Evolutionary conservation across 2,329 filamentous ascomycete species (phyloP).

Genomic region (Nothophoma quercina): DNA sequence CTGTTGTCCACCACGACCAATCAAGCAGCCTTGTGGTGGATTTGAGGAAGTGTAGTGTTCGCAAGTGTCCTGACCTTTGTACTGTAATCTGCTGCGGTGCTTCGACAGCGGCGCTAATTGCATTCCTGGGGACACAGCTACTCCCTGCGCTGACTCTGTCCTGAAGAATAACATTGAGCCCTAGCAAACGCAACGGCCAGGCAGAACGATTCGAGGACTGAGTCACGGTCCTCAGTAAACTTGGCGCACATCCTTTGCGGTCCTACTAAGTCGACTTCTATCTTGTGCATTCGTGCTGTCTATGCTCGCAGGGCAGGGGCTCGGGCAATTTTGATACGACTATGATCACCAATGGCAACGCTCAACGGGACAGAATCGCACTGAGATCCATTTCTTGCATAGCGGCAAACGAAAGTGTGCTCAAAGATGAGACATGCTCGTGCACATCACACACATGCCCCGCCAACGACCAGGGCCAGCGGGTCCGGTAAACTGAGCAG

Average conservation of each 20-base stretch:
- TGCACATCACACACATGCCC: slow-evolving; percentile 26
- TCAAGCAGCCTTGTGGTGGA: too few species aligned
- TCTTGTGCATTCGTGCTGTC: neutral
- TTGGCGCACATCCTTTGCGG: too few species aligned
- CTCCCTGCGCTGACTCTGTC: neutral
- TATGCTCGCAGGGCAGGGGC: neutral
- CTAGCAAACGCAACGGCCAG: neutral
- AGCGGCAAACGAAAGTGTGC: slow-evolving; percentile 1
- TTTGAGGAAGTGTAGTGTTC: too few species aligned
- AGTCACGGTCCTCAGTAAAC: too few species aligned
- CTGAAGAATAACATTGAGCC: neutral
- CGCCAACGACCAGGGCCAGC: slow-evolving; percentile 10
- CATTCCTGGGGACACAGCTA: neutral
- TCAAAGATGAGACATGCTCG: slow-evolving; percentile 15
- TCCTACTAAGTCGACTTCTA: too few species aligned
- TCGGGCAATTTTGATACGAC: neutral
- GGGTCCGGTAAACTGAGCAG: slow-evolving; percentile 14
- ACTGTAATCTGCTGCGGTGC: neutral
- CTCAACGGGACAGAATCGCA: neutral
- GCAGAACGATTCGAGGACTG: neutral
- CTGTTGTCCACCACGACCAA: too few species aligned
- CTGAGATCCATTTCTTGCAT: neutral
- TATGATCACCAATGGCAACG: neutral
- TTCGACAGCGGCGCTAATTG: neutral
- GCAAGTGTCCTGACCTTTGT: neutral